Base-by-base conservation (phyloP, 345 rosid genomes). In the Eucalyptus dawsonii region DNA sequence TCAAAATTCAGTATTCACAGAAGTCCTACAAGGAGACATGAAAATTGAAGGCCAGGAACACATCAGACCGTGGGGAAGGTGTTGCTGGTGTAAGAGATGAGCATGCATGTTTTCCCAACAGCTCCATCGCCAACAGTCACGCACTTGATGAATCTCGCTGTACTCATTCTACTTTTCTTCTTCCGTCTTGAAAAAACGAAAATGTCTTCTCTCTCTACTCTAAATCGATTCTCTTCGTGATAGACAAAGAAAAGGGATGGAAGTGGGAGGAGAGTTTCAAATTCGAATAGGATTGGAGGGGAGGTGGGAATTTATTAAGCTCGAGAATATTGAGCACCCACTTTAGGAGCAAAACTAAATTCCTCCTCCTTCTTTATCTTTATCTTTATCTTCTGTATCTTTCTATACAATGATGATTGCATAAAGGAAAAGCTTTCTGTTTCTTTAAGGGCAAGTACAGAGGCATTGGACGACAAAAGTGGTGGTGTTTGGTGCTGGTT, bases 111-210 rank as follows among this genome's bases (percentile, higher is more conserved):
- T 89, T 94, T 94, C 50, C 95, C 95, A 49, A 93, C 95, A 9
- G 95, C 95, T 31, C 95, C 95, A 87, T 94, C 94, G 8, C 95
- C 94, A 44, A 94, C 94, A n/a, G 95, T 94, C 50, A 93, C 95
- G 88, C 95, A 94, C 91, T 94, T 94, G 92, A 94, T 94, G 89
- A 94, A 94, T 87, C 94, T 93, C 27, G 94, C 93, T 15, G 95
- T 93, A 92, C 87, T 94, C 95, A 94, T 93, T 45, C 31, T 85
- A 76, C 42, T 76, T 19, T 76, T 76, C 29, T 76, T 76, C 85
- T 37, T 22, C 83, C 47, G 42, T 11, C 85, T 76, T 76, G 24
- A 40, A 76, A 72, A 11, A 6, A 6, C 29, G 2, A 76, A 24
- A 76, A 40, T 22, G 47, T 37, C 81, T 37, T 19, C 45, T 72